phyloP scores from a whole-genome alignment of 2,329 filamentous ascomycete species.

The Neurospora sp. region DNA sequence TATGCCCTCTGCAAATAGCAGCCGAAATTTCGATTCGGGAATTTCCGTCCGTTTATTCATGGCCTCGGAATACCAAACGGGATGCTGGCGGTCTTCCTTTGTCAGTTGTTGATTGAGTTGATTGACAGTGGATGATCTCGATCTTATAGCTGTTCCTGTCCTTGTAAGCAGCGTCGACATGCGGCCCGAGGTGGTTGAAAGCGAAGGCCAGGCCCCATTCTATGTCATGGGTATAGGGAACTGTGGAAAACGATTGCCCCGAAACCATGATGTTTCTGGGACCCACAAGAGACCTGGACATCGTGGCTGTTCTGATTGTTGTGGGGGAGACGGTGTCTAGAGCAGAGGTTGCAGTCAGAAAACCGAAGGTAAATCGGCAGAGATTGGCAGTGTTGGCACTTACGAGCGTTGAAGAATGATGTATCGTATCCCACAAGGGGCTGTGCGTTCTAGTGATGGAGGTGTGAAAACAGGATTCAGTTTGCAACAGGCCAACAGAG shows the following conservation, averaged over 20 bases:
- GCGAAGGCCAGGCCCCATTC: neutral
- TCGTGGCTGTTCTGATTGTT: neutral
- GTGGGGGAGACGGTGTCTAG: neutral
- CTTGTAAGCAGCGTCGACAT: neutral
- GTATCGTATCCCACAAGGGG: neutral
- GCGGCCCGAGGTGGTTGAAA: neutral
- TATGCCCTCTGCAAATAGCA: neutral
- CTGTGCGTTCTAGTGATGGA: neutral
- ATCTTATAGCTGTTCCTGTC: neutral
- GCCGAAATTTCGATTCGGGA: accelerated
- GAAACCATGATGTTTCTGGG: neutral
- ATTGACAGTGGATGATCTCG: neutral
- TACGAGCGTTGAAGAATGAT: neutral
- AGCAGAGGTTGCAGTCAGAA: neutral
- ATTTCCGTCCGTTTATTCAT: neutral
- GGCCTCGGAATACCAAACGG: neutral
- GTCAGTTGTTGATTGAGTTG: neutral
- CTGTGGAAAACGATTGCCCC: neutral
- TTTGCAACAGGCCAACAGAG: neutral
- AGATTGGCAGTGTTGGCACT: neutral
- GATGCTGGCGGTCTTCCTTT: neutral
- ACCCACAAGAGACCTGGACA: neutral
- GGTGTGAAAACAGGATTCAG: neutral
- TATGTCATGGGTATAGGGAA: too few relatives aligned
- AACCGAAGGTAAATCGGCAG: neutral